phyloP scores from a whole-genome alignment of 2,329 filamentous ascomycete genomes.

The Hirsutella thompsonii region DNA sequence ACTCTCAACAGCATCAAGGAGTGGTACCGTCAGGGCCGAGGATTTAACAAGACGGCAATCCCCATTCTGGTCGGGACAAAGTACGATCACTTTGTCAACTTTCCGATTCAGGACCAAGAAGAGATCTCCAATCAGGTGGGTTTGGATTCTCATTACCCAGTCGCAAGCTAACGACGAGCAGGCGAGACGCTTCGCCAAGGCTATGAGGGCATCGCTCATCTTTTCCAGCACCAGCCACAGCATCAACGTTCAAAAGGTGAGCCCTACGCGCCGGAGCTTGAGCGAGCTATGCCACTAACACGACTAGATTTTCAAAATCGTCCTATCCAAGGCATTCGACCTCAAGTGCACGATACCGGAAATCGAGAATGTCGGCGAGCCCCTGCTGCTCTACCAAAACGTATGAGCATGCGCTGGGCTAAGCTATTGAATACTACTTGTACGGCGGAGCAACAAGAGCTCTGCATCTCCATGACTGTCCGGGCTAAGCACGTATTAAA shows the following conservation, averaged over 20 bases:
- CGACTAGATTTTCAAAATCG: slow-evolving; percentile 93
- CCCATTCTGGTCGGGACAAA: slow-evolving; percentile 95
- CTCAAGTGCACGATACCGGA: slow-evolving; percentile 98
- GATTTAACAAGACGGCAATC: slow-evolving; percentile 99
- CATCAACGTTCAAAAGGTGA: slow-evolving; percentile 96
- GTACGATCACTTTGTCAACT: slow-evolving; percentile 99
- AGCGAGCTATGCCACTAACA: slow-evolving; percentile 3
- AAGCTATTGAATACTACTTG: too few relatives aligned
- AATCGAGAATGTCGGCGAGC: slow-evolving; percentile 96
- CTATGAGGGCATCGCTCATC: slow-evolving; percentile 94
- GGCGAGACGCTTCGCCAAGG: slow-evolving; percentile 92
- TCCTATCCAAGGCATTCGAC: slow-evolving; percentile 96
- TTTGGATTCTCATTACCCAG: too few relatives aligned
- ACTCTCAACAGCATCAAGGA: slow-evolving; percentile 99
- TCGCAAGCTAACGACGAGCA: slow-evolving; percentile 20
- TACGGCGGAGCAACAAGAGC: too few relatives aligned
- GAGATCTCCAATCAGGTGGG: slow-evolving; percentile 91
- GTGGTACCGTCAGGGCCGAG: slow-evolving; percentile 94
- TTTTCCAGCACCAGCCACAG: slow-evolving; percentile 98
- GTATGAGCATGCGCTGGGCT: slow-evolving; percentile 18
- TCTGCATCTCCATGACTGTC: too few relatives aligned
- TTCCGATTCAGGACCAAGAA: slow-evolving; percentile 92
- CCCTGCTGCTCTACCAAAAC: slow-evolving; percentile 78
- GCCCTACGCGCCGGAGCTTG: slow-evolving; percentile 3
- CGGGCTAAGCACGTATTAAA: too few relatives aligned